Percentiles rank a stretch among this genome's conserved stretches.
These are phyloP conservation scores for Globisporangium spinosum DNA, from an alignment of 352 stramenopile genomes.

Conservation along the genomic window DNA sequence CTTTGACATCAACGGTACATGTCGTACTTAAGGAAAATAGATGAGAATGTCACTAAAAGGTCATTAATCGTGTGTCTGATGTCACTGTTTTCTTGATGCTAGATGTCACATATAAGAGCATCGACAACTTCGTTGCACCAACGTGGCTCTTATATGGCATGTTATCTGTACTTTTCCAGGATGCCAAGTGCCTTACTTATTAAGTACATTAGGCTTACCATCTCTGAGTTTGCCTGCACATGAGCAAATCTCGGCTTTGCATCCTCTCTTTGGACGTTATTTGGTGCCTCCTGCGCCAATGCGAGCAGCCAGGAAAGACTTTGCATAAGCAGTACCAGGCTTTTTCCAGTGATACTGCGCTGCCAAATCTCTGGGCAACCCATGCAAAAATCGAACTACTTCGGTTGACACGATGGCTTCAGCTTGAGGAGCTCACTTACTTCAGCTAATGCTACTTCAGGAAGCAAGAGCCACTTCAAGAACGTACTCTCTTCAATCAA, in stretches of 20 bases:
- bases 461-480: too few species aligned
- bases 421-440: background rate
- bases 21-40: too few species aligned
- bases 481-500: too few species aligned
- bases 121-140: slow-evolving; percentile 3
- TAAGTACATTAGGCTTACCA: background rate
- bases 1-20: too few species aligned
- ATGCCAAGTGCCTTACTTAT: background rate
- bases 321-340: background rate
- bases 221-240: background rate
- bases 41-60: too few species aligned
- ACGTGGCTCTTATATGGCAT: background rate
- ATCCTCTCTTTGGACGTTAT: background rate
- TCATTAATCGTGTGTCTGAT: background rate
- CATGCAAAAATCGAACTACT: background rate
- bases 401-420: background rate
- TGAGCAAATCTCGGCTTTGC: background rate
- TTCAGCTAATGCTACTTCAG: too few species aligned
- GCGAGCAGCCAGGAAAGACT: background rate
- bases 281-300: background rate
- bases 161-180: background rate
- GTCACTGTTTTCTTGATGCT: background rate
- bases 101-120: slow-evolving; percentile 4
- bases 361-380: background rate
- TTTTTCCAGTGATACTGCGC: background rate